A percentile compares a stretch with the other conserved stretches of the same genome.
phyloP scores from a whole-genome alignment of 495 filamentous ascomycete genomes.

The Daldinia bambusicola region DNA sequence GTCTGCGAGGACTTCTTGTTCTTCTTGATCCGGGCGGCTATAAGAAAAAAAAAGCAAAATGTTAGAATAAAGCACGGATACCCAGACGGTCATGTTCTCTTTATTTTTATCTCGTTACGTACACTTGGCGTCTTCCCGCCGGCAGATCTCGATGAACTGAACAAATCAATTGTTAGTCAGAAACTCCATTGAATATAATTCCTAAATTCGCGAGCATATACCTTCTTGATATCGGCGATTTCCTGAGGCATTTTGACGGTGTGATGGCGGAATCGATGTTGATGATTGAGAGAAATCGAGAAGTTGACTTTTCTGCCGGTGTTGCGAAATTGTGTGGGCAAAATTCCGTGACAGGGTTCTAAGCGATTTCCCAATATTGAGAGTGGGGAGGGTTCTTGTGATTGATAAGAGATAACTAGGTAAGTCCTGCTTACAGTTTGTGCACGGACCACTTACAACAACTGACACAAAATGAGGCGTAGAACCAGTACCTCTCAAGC shows the following conservation, averaged over 20 bases:
- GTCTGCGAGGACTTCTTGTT: constrained; percentile 84
- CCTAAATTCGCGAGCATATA: constrained; percentile 37
- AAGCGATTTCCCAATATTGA: constrained; percentile 40
- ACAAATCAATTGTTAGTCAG: constrained; percentile 48
- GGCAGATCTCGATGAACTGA: constrained; percentile 99
- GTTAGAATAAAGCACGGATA: constrained; percentile 51
- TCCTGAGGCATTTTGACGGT: constrained; percentile 88
- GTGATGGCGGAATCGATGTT: constrained; percentile 38
- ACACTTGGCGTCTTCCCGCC: constrained; percentile 98
- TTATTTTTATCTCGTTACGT: constrained; percentile 55
- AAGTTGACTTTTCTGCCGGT: constrained; percentile 39
- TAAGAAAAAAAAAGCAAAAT: constrained; percentile 33
- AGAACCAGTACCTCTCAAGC: background rate
- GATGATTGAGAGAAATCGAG: constrained; percentile 39
- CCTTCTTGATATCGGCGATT: constrained; percentile 97
- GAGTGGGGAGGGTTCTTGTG: constrained; percentile 27
- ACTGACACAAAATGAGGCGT: background rate
- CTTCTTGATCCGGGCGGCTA: constrained; percentile 98
- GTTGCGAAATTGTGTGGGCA: constrained; percentile 51
- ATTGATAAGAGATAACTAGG: constrained; percentile 30
- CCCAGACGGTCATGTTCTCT: background rate
- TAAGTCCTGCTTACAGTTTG: background rate
- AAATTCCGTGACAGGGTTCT: constrained; percentile 42
- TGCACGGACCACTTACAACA: constrained; percentile 6
- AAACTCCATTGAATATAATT: background rate